Base-by-base conservation (phyloP, 2,329 filamentous ascomycete species). In the Pseudocercospora fijiensis region DNA sequence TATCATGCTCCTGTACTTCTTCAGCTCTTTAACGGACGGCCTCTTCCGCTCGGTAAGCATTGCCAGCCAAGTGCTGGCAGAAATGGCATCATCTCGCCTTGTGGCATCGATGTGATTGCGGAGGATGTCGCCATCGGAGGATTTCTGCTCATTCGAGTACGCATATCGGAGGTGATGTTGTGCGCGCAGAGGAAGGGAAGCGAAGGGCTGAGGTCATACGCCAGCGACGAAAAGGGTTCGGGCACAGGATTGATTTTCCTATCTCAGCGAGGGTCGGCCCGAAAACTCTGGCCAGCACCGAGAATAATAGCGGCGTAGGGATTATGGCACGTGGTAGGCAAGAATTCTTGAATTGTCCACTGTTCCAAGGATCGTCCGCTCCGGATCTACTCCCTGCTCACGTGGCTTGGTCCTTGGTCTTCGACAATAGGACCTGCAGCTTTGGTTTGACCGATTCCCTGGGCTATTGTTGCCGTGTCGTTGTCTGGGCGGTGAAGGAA, bases 261-360 rank as follows among this genome's bases (percentile, higher is more conserved):
- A 49, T 49, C 45, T 20, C 18, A 22, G 45, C 45, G 22, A 49
- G 45, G 45, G 18, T 26, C 45, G 45, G 22, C 22, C 45, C 45
- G 22, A 22, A 20, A 47, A 24, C 20, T 49, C 20, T 76, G 74
- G 6, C 71, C 74, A 1, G 75, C 75, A 9, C 75, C 76, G 22
- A 74, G 67, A 59, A 78, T 71, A 2, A n/a, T n/a, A n/a, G n/a
- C n/a, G n/a, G 73, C 76, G 27, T 68, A 78, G 33, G 75, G 43
- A 45, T 45, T 45, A 45, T 45, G n/a, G 43, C 43, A 33, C 30
- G 10, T 33, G 13, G 43, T 20, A 10, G 11, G 11, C 18, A 49
- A 20, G 45, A 13, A 49, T 49, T 26, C 11, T 47, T n/a, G 11
- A 20, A 47, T 47, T 18, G n/a, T 24, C 18, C 43, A 3, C 30